phyloP scores from a whole-genome alignment of 768 basidiomycete genomes.

The Mycena vulgaris region DNA sequence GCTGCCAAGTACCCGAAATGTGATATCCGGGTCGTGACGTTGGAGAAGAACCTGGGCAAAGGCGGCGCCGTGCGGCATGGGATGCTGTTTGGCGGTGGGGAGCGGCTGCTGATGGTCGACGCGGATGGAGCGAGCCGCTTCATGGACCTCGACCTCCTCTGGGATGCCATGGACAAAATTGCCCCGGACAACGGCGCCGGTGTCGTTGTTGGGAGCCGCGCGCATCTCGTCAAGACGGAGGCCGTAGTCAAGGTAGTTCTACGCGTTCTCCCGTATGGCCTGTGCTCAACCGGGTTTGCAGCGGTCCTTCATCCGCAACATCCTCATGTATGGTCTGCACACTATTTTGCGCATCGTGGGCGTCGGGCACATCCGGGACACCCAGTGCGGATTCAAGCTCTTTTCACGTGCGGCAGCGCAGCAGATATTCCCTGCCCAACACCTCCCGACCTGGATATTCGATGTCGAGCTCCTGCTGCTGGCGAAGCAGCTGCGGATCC shows the following conservation, averaged over 20 bases:
- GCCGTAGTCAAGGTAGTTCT: slow-evolving; percentile 90
- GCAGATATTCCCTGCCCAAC: slow-evolving; percentile 88
- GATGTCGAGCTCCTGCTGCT: slow-evolving; percentile 94
- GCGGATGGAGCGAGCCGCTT: slow-evolving; percentile 96
- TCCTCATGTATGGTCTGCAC: slow-evolving; percentile 96
- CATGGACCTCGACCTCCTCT: slow-evolving; percentile 85
- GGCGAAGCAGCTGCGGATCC: slow-evolving; percentile 83
- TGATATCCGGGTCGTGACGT: slow-evolving; percentile 83
- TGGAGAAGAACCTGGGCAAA: slow-evolving; percentile 90
- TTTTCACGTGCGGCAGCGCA: slow-evolving; percentile 88
- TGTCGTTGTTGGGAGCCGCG: slow-evolving; percentile 89
- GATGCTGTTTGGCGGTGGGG: slow-evolving; percentile 85
- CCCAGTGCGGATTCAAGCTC: slow-evolving; percentile 98
- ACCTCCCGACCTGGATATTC: slow-evolving; percentile 95
- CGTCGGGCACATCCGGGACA: slow-evolving; percentile 92
- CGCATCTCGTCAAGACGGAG: slow-evolving; percentile 92
- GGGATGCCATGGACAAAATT: slow-evolving; percentile 79
- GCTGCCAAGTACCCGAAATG: slow-evolving; percentile 67
- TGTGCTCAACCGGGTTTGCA: slow-evolving; percentile 49
- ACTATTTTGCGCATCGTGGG: slow-evolving; percentile 91
- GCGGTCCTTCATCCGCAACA: slow-evolving; percentile 91
- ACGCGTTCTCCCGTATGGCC: slow-evolving; percentile 10
- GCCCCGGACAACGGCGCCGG: slow-evolving; percentile 65
- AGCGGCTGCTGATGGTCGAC: slow-evolving; percentile 90
- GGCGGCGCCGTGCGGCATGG: slow-evolving; percentile 96